Evolutionary conservation across 1,284 basidiomycete genomes (phyloP), one percentile per base, ranked within the genome.

Genomic region (Tilletia setariae): DNA sequence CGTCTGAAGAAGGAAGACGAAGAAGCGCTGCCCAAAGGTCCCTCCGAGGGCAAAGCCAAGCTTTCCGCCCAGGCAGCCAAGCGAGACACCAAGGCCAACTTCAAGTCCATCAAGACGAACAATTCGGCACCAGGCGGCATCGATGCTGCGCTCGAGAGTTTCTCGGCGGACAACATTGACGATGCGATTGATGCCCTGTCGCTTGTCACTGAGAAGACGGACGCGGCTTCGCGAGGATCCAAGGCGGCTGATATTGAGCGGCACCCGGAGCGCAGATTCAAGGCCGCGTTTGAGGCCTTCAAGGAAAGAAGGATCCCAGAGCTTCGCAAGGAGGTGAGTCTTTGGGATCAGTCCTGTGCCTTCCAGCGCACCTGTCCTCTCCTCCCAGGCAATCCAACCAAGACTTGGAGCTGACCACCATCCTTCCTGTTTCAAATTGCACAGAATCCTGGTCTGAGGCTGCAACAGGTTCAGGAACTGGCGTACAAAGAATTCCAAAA

Each of bases 241-340:
- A 79, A 79, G 42, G 94, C 94, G 4, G 92, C 90, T 44, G 87
- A 88, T 53, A 88, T 97, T 68, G 94, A 98, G 85, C 87, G 87
- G 64, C 94, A 98, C 86, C 94, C 94, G 64, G 94, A 98, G 88
- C 91, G 93, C 75, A 68, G 88, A 84, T 69, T 67, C 74, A 73
- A 70, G 88, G 93, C 90, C 47, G 91, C 93, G 6, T 94, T 91
- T 75, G 93, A 94, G 79, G 93, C 92, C 2, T 98, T 94, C 84
- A 89, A 91, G 79, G 94, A 97, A 75, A 86, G 88, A 2, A 91
- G 96, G 79, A 84, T 98, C 75, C 92, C 94, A 0, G 89, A 86
- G 28, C 75, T 90, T 71, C 90, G 87, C 80, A 84, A 87, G 73
- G 93, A 97, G 40, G 65, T 80, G 28, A 67, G 68, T 32, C 4